These are phyloP conservation scores for Symbiodinium natans DNA, from an alignment of 73 alveolate species.

Conservation along the genomic window DNA sequence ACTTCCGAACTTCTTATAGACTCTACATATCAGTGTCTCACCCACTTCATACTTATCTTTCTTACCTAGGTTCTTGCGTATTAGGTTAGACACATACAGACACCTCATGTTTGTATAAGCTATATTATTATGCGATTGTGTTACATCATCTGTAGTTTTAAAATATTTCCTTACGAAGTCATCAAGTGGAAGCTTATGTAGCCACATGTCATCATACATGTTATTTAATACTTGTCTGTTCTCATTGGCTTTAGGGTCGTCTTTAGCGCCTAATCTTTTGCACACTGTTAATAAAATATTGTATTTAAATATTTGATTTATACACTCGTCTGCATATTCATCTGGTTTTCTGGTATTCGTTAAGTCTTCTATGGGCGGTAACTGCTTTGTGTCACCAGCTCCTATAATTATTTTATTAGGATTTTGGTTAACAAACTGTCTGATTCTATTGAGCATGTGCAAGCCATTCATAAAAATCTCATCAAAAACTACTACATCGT, in stretches of 20 bases:
- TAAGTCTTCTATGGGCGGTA: not conserved
- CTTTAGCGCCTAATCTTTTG: not conserved
- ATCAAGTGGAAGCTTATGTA: no score
- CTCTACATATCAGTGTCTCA: not conserved
- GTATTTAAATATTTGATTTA: not conserved
- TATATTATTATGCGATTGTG: not conserved
- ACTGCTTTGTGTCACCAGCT: not conserved
- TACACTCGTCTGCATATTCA: not conserved
- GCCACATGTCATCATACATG: not conserved
- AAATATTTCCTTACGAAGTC: no score
- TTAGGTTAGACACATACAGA: not conserved
- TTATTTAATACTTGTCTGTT: not conserved
- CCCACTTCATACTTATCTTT: not conserved
- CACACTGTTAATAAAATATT: not conserved
- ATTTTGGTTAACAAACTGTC: not conserved
- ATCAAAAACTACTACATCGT: not conserved
- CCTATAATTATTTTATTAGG: not conserved
- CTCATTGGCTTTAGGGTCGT: not conserved
- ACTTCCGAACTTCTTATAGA: not conserved
- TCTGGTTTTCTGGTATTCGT: not conserved
- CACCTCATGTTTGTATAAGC: not conserved
- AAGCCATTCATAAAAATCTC: not conserved
- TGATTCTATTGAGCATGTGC: not conserved
- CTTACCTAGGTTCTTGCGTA: not conserved
- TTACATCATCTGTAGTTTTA: not conserved